Evolutionary conservation across 2,329 filamentous ascomycete species (phyloP).

Genomic region (Penicillium sp.): DNA sequence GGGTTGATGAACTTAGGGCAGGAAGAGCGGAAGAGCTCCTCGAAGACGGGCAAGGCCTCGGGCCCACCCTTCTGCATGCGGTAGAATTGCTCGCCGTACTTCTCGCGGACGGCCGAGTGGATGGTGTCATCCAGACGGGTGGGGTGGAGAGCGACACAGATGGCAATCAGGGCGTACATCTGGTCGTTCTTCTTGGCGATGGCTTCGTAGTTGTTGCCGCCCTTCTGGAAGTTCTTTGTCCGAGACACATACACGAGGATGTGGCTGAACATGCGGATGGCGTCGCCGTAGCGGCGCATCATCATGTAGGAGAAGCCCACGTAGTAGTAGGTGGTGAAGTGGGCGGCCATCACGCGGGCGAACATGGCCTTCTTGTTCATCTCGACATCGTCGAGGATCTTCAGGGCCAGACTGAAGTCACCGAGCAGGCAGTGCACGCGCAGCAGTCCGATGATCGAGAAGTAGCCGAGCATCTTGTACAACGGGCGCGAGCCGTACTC

Average conservation of each 20-base stretch:
- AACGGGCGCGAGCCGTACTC: slow-evolving; percentile 91
- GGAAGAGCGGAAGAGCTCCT: slow-evolving; percentile 94
- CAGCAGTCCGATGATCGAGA: slow-evolving; percentile 94
- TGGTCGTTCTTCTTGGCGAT: slow-evolving; percentile 99
- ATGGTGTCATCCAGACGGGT: slow-evolving; percentile 97
- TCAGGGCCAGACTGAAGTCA: slow-evolving; percentile 94
- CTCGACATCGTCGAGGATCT: slow-evolving; percentile 98
- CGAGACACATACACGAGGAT: slow-evolving; percentile 97
- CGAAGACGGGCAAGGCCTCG: slow-evolving; percentile 89
- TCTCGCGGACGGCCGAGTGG: slow-evolving; percentile 93
- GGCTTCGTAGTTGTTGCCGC: slow-evolving; percentile 76
- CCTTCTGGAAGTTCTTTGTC: slow-evolving; percentile 99
- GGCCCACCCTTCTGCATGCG: slow-evolving; percentile 93
- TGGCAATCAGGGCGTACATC: slow-evolving; percentile 98
- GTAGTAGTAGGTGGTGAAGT: slow-evolving; percentile 99
- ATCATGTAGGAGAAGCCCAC: slow-evolving; percentile 99
- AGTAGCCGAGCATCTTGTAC: slow-evolving; percentile 98
- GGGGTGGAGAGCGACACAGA: slow-evolving; percentile 96
- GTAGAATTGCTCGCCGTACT: slow-evolving; percentile 96
- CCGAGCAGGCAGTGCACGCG: slow-evolving; percentile 92
- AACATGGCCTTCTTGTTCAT: slow-evolving; percentile 99
- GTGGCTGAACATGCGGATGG: slow-evolving; percentile 99
- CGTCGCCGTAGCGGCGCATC: slow-evolving; percentile 98
- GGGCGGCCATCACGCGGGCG: slow-evolving; percentile 95
- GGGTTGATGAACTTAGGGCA: slow-evolving; percentile 99